Percentiles rank a stretch among this genome's conserved stretches.
These are phyloP conservation scores for Diaporthe ampelina DNA, from an alignment of 2,329 filamentous ascomycete genomes.

Conservation along the genomic window DNA sequence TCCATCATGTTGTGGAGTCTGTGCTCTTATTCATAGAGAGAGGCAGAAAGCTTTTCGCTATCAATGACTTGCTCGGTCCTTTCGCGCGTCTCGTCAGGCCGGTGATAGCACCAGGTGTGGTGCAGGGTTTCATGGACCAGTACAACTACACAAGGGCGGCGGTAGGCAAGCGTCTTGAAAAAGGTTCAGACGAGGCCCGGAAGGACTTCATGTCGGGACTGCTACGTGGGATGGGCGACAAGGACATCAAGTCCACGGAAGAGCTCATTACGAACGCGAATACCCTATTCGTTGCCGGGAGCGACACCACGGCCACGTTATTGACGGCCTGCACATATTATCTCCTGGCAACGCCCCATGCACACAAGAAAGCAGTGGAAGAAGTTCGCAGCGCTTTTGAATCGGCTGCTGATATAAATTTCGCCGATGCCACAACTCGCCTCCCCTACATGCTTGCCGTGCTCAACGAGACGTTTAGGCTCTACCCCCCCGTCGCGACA, in stretches of 20 bases:
- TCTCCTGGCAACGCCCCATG: slow-evolving; percentile 38
- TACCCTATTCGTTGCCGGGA: slow-evolving; percentile 40
- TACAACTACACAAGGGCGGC: neutral
- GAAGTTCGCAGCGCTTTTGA: slow-evolving; percentile 37
- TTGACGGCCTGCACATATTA: slow-evolving; percentile 38
- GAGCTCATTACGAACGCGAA: slow-evolving; percentile 40
- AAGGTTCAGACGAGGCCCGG: neutral
- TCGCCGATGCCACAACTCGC: slow-evolving; percentile 40
- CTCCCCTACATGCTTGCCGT: slow-evolving; percentile 38
- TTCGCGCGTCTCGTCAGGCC: neutral
- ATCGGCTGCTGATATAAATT: slow-evolving; percentile 21
- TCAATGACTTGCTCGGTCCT: neutral
- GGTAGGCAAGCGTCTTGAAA: neutral
- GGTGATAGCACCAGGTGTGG: slow-evolving; percentile 21
- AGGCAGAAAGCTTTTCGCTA: neutral
- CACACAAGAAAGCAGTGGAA: slow-evolving; percentile 22
- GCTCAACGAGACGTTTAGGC: slow-evolving; percentile 41
- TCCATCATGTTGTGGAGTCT: slow-evolving; percentile 45
- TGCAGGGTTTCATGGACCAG: neutral
- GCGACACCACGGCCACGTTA: slow-evolving; percentile 41
- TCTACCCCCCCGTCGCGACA: slow-evolving; percentile 40
- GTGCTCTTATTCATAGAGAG: slow-evolving; percentile 36
- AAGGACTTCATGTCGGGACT: slow-evolving; percentile 13
- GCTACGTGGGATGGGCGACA: neutral
- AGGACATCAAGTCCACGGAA: neutral